A percentile compares a stretch with the other conserved stretches of the same genome.
phyloP scores from a whole-genome alignment of 2,329 filamentous ascomycete genomes.

The Pseudogymnoascus sp. region DNA sequence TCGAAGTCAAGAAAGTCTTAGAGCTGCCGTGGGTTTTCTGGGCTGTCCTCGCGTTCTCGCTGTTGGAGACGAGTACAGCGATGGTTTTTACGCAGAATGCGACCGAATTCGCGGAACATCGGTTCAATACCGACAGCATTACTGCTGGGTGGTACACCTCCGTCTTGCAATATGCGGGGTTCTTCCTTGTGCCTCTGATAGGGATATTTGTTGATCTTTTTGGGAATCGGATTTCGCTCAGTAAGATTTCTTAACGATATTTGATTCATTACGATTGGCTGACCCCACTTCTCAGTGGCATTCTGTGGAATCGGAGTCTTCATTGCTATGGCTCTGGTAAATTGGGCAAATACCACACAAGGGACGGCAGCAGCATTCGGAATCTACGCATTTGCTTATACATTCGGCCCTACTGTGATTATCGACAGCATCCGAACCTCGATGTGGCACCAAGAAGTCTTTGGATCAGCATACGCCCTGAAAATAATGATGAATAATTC shows the following conservation, averaged over 20 bases:
- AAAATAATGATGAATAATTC: conserved; percentile 56
- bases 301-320: conserved; percentile 45
- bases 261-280: background rate
- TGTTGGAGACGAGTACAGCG: conserved; percentile 52
- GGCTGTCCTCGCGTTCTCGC: conserved; percentile 45
- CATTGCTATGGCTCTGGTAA: conserved; percentile 46
- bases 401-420: conserved; percentile 49
- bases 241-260: conserved; percentile 24
- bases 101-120: conserved; percentile 53
- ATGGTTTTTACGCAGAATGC: conserved; percentile 49
- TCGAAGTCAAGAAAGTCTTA: conserved; percentile 48
- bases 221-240: conserved; percentile 43
- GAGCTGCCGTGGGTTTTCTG: conserved; percentile 54
- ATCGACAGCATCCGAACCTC: conserved; percentile 54
- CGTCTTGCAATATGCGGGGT: conserved; percentile 47
- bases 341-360: conserved; percentile 40
- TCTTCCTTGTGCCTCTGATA: conserved; percentile 50
- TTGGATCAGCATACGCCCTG: conserved; percentile 51
- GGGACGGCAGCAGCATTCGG: conserved; percentile 54
- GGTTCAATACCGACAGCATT: conserved; percentile 47
- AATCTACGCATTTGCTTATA: conserved; percentile 49
- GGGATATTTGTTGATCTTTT: conserved; percentile 50
- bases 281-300: conserved; percentile 22
- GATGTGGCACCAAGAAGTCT: conserved; percentile 53
- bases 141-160: conserved; percentile 55